phyloP scores from a whole-genome alignment of 257 asterid genomes.

The Verbascum thapsus region DNA sequence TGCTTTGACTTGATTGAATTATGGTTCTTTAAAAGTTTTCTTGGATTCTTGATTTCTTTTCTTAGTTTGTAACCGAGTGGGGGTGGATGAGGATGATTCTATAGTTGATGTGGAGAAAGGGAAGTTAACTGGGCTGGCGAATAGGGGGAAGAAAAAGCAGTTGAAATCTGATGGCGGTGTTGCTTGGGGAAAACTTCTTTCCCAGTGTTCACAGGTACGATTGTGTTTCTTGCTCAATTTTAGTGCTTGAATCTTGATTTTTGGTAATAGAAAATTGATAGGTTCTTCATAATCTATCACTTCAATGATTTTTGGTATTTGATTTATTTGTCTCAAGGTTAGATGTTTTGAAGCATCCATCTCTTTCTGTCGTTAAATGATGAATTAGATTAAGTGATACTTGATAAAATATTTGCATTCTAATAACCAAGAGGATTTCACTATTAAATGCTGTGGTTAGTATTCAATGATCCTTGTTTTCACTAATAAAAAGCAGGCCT shows the following conservation, averaged over 20 bases:
- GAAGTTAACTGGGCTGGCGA: conserved; percentile 39
- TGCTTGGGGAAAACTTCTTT: conserved; percentile 48
- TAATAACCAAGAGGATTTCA: background rate
- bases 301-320: background rate
- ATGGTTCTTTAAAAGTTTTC: conserved; percentile 13
- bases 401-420: background rate
- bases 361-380: background rate
- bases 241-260: no score
- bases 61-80: background rate
- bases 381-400: background rate
- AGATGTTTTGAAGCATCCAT: background rate
- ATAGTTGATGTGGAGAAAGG: conserved; percentile 44
- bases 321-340: conserved; percentile 3
- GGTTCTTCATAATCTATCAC: background rate
- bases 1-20: conserved; percentile 29
- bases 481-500: conserved; percentile 8
- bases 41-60: background rate
- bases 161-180: conserved; percentile 40
- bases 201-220: conserved; percentile 71
- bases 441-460: no score
- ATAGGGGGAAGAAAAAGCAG: conserved; percentile 56
- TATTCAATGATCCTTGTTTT: conserved; percentile 7
- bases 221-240: background rate
- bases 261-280: background rate
- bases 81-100: conserved; percentile 43